These are phyloP conservation scores for Lactarius deliciosus DNA, from an alignment of 768 basidiomycete species.

Conservation along the genomic window DNA sequence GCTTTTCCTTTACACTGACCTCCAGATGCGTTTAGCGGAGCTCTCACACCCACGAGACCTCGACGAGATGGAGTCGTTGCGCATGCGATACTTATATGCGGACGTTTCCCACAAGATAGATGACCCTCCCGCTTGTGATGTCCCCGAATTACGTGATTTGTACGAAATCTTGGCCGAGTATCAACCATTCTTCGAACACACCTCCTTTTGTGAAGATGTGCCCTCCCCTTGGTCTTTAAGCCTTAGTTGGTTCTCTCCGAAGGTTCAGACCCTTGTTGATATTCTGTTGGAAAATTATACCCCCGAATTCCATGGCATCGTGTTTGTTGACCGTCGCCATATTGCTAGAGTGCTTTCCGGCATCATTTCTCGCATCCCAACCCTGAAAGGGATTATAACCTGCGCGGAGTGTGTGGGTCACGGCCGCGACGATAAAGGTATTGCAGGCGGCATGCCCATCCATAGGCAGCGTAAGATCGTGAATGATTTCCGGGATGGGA, in stretches of 20 bases:
- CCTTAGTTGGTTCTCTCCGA: constrained; percentile 71
- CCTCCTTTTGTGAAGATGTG: constrained; percentile 40
- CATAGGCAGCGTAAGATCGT: constrained; percentile 60
- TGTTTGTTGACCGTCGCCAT: constrained; percentile 87
- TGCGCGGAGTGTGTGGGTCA: constrained; percentile 73
- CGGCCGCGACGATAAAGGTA: constrained; percentile 38
- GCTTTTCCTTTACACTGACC: constrained; percentile 62
- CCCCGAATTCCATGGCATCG: constrained; percentile 69
- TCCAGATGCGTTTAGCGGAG: constrained; percentile 49
- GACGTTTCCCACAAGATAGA: not conserved
- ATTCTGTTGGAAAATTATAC: constrained; percentile 56
- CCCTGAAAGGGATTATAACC: constrained; percentile 54
- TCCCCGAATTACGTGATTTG: constrained; percentile 39
- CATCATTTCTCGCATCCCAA: constrained; percentile 59
- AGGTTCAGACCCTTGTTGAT: constrained; percentile 61
- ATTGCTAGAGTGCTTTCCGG: constrained; percentile 68
- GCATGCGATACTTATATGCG: constrained; percentile 24
- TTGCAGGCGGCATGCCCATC: constrained; percentile 52
- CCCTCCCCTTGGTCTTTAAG: constrained; percentile 37
- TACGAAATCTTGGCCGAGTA: constrained; percentile 49
- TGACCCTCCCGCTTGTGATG: not conserved
- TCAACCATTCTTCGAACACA: constrained; percentile 40
- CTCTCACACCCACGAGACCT: constrained; percentile 36
- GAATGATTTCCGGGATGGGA: constrained; percentile 59
- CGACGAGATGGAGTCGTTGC: constrained; percentile 33